These are phyloP conservation scores for Flaveria trinervia DNA, from an alignment of 129 eudicot genomes.

Conservation along the genomic window DNA sequence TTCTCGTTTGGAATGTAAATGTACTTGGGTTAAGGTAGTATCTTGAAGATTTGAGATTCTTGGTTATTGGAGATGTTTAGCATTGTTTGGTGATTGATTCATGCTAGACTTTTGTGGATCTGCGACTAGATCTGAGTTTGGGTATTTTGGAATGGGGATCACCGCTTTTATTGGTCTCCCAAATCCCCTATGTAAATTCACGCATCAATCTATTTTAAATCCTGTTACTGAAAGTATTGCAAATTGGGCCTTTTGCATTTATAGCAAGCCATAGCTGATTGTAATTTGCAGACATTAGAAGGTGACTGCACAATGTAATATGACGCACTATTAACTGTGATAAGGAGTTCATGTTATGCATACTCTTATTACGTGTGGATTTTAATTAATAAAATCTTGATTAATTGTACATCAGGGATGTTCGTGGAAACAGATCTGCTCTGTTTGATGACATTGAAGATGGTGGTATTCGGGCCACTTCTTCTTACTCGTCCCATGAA, in stretches of 20 bases:
- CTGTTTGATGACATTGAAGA: constrained; percentile 92
- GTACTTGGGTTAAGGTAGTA: too few relatives aligned
- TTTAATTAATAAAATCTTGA: neutral
- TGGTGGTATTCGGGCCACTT: constrained; percentile 84
- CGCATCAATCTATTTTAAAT: too few relatives aligned
- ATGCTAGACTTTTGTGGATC: neutral
- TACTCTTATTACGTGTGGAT: neutral
- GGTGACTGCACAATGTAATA: neutral
- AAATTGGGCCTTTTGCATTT: too few relatives aligned
- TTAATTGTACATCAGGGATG: constrained; percentile 30
- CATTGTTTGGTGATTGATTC: neutral
- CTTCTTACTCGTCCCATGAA: constrained; percentile 83
- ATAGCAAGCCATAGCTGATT: too few relatives aligned
- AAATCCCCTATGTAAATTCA: too few relatives aligned
- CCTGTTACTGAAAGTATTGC: too few relatives aligned
- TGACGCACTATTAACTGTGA: constrained; percentile 9
- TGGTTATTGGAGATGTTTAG: neutral
- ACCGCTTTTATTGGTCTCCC: too few relatives aligned
- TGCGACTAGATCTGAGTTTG: neutral
- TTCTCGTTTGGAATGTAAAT: too few relatives aligned
- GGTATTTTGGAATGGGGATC: neutral
- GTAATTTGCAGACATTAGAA: too few relatives aligned
- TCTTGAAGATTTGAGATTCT: neutral
- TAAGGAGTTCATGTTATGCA: neutral
- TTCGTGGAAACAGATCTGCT: constrained; percentile 68